A percentile compares a stretch with the other conserved stretches of the same genome.
phyloP scores from a whole-genome alignment of 139 green algal genomes.

The Micractinium conductrix region DNA sequence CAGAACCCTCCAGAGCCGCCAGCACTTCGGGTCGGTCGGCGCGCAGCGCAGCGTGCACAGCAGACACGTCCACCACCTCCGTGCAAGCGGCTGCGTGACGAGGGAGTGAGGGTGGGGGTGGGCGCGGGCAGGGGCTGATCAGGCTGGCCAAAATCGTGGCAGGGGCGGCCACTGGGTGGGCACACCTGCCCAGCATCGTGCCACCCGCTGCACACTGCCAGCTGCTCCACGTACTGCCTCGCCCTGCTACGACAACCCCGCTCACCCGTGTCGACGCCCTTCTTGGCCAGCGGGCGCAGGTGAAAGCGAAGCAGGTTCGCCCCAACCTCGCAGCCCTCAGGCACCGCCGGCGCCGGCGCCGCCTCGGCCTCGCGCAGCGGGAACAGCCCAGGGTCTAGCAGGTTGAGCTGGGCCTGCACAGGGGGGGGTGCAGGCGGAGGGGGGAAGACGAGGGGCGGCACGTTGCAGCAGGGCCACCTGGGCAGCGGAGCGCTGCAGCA shows the following conservation, averaged over 20 bases:
- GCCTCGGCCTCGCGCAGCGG: constrained; percentile 38
- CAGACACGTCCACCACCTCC: constrained; percentile 20
- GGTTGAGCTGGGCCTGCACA: constrained; percentile 77
- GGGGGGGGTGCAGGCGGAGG: too few relatives aligned
- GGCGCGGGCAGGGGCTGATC: background rate
- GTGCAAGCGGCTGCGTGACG: constrained; percentile 20
- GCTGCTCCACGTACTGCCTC: background rate
- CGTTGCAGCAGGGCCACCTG: background rate
- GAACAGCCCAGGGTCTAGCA: constrained; percentile 74
- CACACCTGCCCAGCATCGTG: too few relatives aligned
- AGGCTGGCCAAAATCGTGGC: background rate
- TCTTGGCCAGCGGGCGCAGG: constrained; percentile 55
- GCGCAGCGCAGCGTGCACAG: constrained; percentile 31
- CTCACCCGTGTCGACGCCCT: constrained; percentile 52
- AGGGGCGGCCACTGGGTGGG: background rate
- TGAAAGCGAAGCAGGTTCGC: constrained; percentile 63
- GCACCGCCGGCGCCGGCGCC: constrained; percentile 7
- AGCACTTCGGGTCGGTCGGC: constrained; percentile 36
- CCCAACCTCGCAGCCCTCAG: constrained; percentile 13
- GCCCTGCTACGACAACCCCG: background rate
- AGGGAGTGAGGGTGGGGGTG: background rate
- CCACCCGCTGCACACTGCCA: too few relatives aligned
- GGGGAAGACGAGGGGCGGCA: background rate
- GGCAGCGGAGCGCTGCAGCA: background rate
- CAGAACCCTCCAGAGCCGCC: background rate